Conservation (phyloP, 305 asterid genomes). For the Caryopteris hybrid region DNA sequence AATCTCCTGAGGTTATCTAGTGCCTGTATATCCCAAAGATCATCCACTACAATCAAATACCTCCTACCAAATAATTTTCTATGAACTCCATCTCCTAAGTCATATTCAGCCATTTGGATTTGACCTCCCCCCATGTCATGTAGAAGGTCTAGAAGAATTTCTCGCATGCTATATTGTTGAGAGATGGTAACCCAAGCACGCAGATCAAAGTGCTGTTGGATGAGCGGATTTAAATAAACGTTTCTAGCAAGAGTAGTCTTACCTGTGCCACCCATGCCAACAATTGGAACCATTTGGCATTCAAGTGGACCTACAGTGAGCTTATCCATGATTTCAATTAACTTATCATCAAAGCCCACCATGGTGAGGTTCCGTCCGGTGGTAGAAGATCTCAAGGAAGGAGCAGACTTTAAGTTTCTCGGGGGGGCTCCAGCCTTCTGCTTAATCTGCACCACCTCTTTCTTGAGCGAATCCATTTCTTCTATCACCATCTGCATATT, state of each 20-base stretch:
- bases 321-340: not conserved
- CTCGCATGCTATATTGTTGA: not conserved
- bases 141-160: no score
- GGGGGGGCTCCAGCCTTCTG: not conserved
- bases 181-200: constrained; percentile 2
- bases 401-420: no score
- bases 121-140: not conserved
- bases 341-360: constrained; percentile 3
- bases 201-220: not conserved
- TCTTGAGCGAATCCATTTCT: not conserved
- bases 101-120: not conserved
- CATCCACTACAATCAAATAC: not conserved
- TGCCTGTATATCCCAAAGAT: not conserved
- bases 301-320: not conserved
- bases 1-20: not conserved
- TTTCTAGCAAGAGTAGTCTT: constrained; percentile 3
- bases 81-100: not conserved
- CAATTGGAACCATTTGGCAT: not conserved
- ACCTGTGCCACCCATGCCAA: not conserved
- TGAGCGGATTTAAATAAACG: not conserved
- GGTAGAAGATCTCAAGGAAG: no score
- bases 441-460: not conserved
- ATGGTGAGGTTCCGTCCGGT: no score
- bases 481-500: not conserved
- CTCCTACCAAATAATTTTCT: not conserved